These are phyloP conservation scores for Sugiyamaella neomexicana DNA, from an alignment of 1,139 yeast species.

Conservation along the genomic window DNA sequence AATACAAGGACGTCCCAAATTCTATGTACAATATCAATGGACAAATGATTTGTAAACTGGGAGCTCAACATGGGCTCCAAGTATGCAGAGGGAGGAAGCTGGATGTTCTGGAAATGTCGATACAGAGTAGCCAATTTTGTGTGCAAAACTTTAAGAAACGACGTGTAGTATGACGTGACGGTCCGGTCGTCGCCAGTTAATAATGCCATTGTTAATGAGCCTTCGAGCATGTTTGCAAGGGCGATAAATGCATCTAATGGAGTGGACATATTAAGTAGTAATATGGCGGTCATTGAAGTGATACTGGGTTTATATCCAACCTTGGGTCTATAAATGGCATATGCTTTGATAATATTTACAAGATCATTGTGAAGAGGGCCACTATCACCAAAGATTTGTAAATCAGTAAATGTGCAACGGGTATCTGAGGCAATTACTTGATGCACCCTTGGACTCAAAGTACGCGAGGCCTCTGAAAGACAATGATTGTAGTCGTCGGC, in stretches of 20 bases:
- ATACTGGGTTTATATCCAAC: constrained; percentile 34
- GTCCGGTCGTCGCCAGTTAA: constrained; percentile 28
- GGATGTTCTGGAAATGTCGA: constrained; percentile 51
- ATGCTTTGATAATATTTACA: constrained; percentile 38
- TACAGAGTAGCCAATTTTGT: constrained; percentile 49
- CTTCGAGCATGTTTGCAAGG: constrained; percentile 48
- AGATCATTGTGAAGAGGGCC: constrained; percentile 43
- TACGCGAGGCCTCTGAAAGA: constrained; percentile 22
- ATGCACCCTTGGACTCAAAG: constrained; percentile 11
- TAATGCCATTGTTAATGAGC: constrained; percentile 37
- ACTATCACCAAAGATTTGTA: constrained; percentile 46
- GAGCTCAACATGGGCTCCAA: constrained; percentile 43
- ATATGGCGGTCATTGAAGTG: constrained; percentile 45
- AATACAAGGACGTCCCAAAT: constrained; percentile 60
- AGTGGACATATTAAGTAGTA: constrained; percentile 45
- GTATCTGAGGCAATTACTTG: constrained; percentile 35
- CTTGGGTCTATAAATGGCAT: constrained; percentile 36
- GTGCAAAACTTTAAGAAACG: constrained; percentile 51
- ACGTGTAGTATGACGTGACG: constrained; percentile 40
- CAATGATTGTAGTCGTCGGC: constrained; percentile 26
- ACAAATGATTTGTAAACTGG: constrained; percentile 43
- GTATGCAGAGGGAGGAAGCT: constrained; percentile 42
- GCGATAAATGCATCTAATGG: constrained; percentile 47
- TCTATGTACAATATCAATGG: constrained; percentile 44
- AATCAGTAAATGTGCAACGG: constrained; percentile 47